Percentiles rank a stretch among this genome's conserved stretches.
These are phyloP conservation scores for Podila minutissima DNA, from an alignment of 192 early-diverging fungal genomes.

Conservation along the genomic window DNA sequence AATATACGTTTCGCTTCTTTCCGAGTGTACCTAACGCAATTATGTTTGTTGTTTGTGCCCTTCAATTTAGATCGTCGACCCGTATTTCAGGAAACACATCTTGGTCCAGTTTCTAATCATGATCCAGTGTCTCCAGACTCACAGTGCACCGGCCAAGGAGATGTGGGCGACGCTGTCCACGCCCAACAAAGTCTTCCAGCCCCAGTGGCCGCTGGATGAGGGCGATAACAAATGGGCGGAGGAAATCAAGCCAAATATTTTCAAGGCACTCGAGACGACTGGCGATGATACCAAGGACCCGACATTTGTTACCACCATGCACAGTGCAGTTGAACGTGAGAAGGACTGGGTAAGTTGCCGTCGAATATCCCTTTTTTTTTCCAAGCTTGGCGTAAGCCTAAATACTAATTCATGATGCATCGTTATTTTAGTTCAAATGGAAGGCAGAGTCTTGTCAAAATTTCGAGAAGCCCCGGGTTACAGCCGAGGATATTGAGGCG, in stretches of 20 bases:
- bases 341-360: slow-evolving; percentile 68
- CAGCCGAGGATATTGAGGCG: slow-evolving; percentile 52
- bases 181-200: slow-evolving; percentile 68
- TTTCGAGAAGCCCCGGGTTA: slow-evolving; percentile 68
- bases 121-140: slow-evolving; percentile 75
- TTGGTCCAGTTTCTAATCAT: slow-evolving; percentile 91
- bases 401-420: background rate
- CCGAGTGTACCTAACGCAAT: background rate
- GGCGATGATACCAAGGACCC: slow-evolving; percentile 64
- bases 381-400: background rate
- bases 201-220: slow-evolving; percentile 49
- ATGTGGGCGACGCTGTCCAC: slow-evolving; percentile 56
- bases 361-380: background rate
- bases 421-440: slow-evolving; percentile 69
- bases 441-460: slow-evolving; percentile 80
- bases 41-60: slow-evolving; percentile 10
- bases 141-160: slow-evolving; percentile 52
- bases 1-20: background rate
- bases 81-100: slow-evolving; percentile 85
- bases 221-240: slow-evolving; percentile 65
- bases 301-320: slow-evolving; percentile 71
- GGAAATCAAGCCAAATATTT: slow-evolving; percentile 56
- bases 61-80: slow-evolving; percentile 77
- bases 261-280: slow-evolving; percentile 60
- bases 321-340: slow-evolving; percentile 78